Evolutionary conservation across 2,329 filamentous ascomycete species (phyloP).

Genomic region (Aureobasidium sp.): DNA sequence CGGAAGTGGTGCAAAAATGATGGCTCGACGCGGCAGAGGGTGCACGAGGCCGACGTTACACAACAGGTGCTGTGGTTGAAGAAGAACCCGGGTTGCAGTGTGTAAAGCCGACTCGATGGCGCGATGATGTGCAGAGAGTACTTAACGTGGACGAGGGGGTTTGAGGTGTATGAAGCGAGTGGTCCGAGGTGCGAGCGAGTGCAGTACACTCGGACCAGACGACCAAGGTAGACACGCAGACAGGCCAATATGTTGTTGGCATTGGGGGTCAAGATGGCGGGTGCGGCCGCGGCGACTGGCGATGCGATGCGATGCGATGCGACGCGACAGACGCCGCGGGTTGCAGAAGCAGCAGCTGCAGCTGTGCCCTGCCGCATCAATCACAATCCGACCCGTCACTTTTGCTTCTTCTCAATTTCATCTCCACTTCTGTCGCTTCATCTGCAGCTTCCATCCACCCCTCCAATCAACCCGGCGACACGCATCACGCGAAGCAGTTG

Average conservation of each 20-base stretch:
- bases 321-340: no score
- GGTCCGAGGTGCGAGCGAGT: not conserved
- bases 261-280: no score
- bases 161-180: no score
- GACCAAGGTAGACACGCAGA: no score
- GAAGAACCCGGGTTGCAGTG: not conserved
- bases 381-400: not conserved
- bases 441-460: not conserved
- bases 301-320: no score
- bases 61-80: not conserved
- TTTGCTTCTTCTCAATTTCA: not conserved
- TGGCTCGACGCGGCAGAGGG: not conserved
- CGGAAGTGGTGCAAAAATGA: not conserved
- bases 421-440: not conserved
- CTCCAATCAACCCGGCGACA: not conserved
- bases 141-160: not conserved
- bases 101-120: not conserved
- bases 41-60: slow-evolving; percentile 1
- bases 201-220: no score
- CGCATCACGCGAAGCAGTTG: not conserved
- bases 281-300: no score
- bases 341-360: no score
- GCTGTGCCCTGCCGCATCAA: no score
- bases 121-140: not conserved
- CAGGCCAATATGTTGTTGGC: no score